Evolutionary conservation across 345 rosid genomes (phyloP), one percentile per base, ranked within the genome.

Genomic region (Salix suchowensis): DNA sequence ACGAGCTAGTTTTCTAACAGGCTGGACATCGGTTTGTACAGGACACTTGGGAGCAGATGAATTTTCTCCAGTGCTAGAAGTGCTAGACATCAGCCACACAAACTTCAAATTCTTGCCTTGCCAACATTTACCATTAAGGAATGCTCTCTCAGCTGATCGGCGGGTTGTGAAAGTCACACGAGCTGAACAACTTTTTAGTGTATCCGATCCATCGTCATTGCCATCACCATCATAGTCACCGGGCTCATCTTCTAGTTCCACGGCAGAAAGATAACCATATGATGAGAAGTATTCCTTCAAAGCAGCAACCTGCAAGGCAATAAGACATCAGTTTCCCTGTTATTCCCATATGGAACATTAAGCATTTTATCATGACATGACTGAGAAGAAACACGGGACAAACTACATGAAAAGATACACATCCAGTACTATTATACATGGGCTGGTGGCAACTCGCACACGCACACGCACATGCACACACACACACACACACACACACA

Each of bases 131-230:
- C 88, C 96, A 81, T 89, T 89, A 18, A 77, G 71, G 80, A 91
- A 91, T 68, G 99, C 99, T 80, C 78, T 89, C 85, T 96, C 98
- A 11, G 98, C 98, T 50, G 96, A 81, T 19, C 61, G 83, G 6
- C 92, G 97, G 46, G 88, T 86, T 73, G 83, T 76, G 76, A 85
- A 96, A 67, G 86, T 88, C 74, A 93, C 67, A 44, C 74, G 79
- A 61, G 86, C 97, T 48, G 88, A 86, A 84, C 80, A 86, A 79
- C 76, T 79, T 70, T 83, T 85, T 36, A 36, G 64, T 37, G 77
- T 77, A 72, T 82, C 88, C 34, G 84, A 80, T 7, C 77, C 84
- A 68, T 85, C 78, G 68, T 30, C 84, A 68, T 85, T 76, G 68
- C 36, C 76, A 68, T 72, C 69, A 69, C 37, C 78, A 72, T 68